A percentile compares a stretch with the other conserved stretches of the same genome.
phyloP scores from a whole-genome alignment of 305 asterid species.

The Solanum chacoense region DNA sequence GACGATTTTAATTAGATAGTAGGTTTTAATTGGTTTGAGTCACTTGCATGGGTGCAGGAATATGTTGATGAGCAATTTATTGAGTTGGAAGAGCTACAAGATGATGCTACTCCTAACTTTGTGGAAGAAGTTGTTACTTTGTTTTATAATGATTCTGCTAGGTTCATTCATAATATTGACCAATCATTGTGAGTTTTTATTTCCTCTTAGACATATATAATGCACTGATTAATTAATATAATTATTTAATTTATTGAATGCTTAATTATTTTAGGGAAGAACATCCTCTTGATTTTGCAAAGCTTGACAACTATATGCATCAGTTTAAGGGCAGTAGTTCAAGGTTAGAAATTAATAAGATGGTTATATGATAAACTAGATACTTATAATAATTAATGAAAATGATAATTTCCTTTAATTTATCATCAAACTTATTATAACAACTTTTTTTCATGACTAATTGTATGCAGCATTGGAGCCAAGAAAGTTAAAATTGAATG shows the following conservation, averaged over 20 bases:
- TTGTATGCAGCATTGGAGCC: constrained; percentile 62
- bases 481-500: constrained; percentile 59
- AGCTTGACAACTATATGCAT: constrained; percentile 53
- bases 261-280: constrained; percentile 34
- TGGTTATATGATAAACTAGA: not conserved
- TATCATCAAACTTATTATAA: not conserved
- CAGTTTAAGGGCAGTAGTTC: constrained; percentile 65
- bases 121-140: constrained; percentile 69
- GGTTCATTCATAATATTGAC: constrained; percentile 39
- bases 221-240: not conserved
- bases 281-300: constrained; percentile 45
- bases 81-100: constrained; percentile 66
- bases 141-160: constrained; percentile 51
- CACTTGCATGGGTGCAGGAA: constrained; percentile 23
- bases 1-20: not conserved
- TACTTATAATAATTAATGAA: not conserved
- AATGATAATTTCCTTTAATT: not conserved
- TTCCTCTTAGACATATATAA: not conserved
- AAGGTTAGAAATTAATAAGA: constrained; percentile 28
- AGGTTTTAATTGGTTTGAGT: not conserved
- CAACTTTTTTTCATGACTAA: not conserved
- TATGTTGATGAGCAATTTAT: constrained; percentile 61
- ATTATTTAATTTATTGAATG: not conserved
- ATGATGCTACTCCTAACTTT: constrained; percentile 59
- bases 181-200: constrained; percentile 44